These are phyloP conservation scores for Colletotrichum gloeosporioides DNA, from an alignment of 2,329 filamentous ascomycete genomes.

Conservation along the genomic window DNA sequence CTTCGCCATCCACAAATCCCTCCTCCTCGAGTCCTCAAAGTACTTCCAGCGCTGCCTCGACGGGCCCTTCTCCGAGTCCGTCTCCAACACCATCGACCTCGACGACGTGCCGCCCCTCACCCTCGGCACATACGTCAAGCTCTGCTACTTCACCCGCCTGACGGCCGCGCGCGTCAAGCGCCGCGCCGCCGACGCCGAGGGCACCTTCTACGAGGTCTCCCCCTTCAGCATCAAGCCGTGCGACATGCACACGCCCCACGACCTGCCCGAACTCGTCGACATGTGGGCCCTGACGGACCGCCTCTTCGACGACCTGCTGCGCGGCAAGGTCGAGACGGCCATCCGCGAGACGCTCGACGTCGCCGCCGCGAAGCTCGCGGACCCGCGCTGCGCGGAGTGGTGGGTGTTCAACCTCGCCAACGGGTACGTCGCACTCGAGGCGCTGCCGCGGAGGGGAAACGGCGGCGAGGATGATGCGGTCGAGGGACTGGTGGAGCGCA, in stretches of 20 bases:
- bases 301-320: constrained; percentile 9
- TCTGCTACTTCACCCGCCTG: constrained; percentile 18
- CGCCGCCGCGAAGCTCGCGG: background rate
- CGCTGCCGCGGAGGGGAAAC: background rate
- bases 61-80: constrained; percentile 6
- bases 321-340: constrained; percentile 9
- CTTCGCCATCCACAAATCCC: constrained; percentile 15
- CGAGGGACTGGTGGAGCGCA: background rate
- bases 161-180: constrained; percentile 11
- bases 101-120: constrained; percentile 3
- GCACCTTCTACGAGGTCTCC: constrained; percentile 10
- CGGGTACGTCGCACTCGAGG: constrained; percentile 4
- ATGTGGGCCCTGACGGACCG: constrained; percentile 18
- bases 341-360: constrained; percentile 15
- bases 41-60: constrained; percentile 19
- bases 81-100: constrained; percentile 13
- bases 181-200: constrained; percentile 3
- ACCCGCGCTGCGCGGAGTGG: constrained; percentile 6
- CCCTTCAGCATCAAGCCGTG: constrained; percentile 16
- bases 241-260: constrained; percentile 14
- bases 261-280: constrained; percentile 11
- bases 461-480: background rate
- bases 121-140: constrained; percentile 17
- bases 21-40: constrained; percentile 16
- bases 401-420: constrained; percentile 11